These are phyloP conservation scores for Porcisia deanei DNA, from an alignment of 208 protist species.

Conservation along the genomic window DNA sequence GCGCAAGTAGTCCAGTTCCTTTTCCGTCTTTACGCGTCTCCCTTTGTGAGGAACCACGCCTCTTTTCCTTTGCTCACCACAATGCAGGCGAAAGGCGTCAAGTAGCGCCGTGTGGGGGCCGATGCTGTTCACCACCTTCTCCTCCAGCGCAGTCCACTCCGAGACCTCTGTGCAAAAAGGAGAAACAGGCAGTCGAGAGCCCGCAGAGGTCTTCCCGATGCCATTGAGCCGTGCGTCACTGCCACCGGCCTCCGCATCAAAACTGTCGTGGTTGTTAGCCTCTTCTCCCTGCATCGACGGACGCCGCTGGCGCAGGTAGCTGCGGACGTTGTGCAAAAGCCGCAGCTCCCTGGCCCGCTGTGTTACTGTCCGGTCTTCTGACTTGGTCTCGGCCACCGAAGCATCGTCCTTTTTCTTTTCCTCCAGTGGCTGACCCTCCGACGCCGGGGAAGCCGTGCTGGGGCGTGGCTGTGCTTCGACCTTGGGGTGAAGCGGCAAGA, in stretches of 20 bases:
- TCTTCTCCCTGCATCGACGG: not conserved
- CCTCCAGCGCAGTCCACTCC: constrained; percentile 59
- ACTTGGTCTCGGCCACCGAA: not conserved
- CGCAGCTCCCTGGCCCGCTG: constrained; percentile 12
- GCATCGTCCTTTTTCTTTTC: not conserved
- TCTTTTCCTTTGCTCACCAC: not conserved
- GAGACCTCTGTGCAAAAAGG: constrained; percentile 15
- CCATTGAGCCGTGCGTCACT: not conserved
- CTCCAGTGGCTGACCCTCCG: not conserved
- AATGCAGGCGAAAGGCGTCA: constrained; percentile 28
- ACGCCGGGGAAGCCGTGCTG: not conserved
- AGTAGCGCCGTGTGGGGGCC: constrained; percentile 58
- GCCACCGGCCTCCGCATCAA: not conserved
- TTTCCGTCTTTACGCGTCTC: not conserved
- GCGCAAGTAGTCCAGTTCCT: constrained; percentile 24
- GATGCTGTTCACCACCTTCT: constrained; percentile 32
- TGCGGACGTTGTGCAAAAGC: constrained; percentile 71
- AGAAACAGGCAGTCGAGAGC: not conserved
- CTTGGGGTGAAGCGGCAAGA: constrained; percentile 41
- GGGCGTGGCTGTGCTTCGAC: not conserved
- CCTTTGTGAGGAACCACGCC: not conserved
- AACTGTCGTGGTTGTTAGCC: not conserved
- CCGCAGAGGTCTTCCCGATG: too few relatives aligned
- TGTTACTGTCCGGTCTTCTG: not conserved
- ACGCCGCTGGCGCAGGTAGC: constrained; percentile 40